Evolutionary conservation across 1,284 basidiomycete genomes (phyloP), one percentile per base, ranked within the genome.

Genomic region (Melampsora americana): DNA sequence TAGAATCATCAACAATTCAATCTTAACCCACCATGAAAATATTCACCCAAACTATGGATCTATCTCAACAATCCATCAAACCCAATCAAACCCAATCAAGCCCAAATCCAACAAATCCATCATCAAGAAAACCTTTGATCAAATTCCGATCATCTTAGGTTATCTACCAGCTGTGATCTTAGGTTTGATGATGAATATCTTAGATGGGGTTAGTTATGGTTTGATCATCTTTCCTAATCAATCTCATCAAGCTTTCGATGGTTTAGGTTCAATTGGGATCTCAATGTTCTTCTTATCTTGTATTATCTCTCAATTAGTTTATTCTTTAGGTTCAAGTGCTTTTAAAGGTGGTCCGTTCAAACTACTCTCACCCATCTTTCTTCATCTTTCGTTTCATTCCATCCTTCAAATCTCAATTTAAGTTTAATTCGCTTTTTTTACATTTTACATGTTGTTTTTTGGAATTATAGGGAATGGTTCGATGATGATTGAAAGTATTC

Each of bases 401-500:
- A 48, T n/a, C 23, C 32, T 50, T 56, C 1, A 53, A 28, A 48
- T 59, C 23, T 20, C 26, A 0, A 30, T 56, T 16, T 42, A 9
- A 50, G n/a, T n/a, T n/a, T n/a, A n/a, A n/a, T 14, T 42, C 30
- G 30, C 16, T 70, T 35, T 42, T 42, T 23, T 18, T 11, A 42
- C 11, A 50, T 1, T 20, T 48, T 18, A 26, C 11, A 46, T 2
- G 44, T 62, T n/a, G 9, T 61, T 48, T 30, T 26, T 20, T n/a
- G 2, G 11, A 87, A 87, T 90, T 5, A 83, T 91, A 64, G 92
- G 90, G 0, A 98, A 96, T 84, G 94, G 94, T 11, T 95, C 92
- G 72, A 97, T 98, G 94, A 96, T 97, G 93, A 98, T 98, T 78
- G 95, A 98, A 83, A 92, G 94, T 14, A 92, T 96, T 79, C 95